Base-by-base conservation (phyloP, 495 filamentous ascomycete genomes). In the Talaromyces stipitatus region DNA sequence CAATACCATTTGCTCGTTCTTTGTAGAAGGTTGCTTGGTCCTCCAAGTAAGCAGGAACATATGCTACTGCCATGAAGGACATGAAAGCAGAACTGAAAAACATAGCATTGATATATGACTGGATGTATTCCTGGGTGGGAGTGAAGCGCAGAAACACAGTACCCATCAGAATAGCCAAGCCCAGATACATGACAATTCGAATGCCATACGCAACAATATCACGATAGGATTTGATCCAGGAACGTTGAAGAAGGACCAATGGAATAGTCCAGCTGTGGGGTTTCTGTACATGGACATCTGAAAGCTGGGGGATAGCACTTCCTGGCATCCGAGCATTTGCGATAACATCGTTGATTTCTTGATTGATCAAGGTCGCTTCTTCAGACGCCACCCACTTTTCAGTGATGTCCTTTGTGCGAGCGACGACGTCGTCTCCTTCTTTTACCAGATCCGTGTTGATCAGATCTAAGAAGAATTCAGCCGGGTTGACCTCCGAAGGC, bases 61-160 rank as follows among this genome's bases (percentile, higher is more conserved):
- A 92, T 6, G 89, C 89, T 0, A 89, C 86, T 0, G 89, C 89
- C 89, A 94, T 94, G 78, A 94, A 94, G 29, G 84, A 88, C 87
- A 94, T 90, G 74, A 94, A 94, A 0, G 89, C 89, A 0, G 78
- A 83, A 14, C 89, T 87, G 66, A 89, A 91, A 80, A 89, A 86
- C 70, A 94, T 90, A 33, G 85, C 86, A 61, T 92, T 94, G 64
- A 82, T 88, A 64, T 88, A 85, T 5, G 89, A 82, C 57, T 88
- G 83, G 61, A 94, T 92, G 55, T 82, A 80, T 8, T 74, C 71
- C 61, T 94, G 88, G 3, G 76, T 64, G 2, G 83, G 73, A 12
- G 75, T 67, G 2, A 94, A 73, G 10, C 89, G 81, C 18, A 92
- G 74, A 85, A 86, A 94, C 27, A 92, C 87, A 2, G 89, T 92